Percentiles rank a stretch among this genome's conserved stretches.
Conservation (phyloP, 164 flowering plant species). For the Saururus chinensis region DNA sequence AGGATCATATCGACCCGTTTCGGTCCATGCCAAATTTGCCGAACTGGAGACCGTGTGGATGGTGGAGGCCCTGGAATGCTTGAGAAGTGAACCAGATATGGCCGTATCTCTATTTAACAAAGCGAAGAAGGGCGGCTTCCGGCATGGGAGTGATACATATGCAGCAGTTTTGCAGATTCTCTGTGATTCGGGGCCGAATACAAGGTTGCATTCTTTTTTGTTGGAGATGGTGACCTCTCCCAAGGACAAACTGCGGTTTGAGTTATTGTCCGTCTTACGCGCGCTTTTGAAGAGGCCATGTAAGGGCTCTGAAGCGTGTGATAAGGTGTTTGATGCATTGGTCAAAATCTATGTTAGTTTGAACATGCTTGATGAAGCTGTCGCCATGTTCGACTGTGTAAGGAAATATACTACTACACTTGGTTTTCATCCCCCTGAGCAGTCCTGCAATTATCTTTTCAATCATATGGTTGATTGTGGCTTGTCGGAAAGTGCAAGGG, state of each 20-base stretch:
- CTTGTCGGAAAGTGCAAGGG: conserved; percentile 27
- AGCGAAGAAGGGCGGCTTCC: conserved; percentile 34
- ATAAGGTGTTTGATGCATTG: conserved; percentile 29
- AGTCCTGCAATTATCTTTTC: conserved; percentile 50
- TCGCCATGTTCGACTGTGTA: conserved; percentile 29
- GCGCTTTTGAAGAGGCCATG: conserved; percentile 19
- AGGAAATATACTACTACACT: no score
- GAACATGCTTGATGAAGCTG: conserved; percentile 56
- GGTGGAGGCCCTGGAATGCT: conserved; percentile 20
- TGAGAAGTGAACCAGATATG: conserved; percentile 31
- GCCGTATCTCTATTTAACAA: conserved; percentile 42
- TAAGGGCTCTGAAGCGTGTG: conserved; percentile 10
- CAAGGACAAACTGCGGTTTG: conserved; percentile 19
- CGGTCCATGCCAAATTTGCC: neutral
- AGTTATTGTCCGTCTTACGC: conserved; percentile 31
- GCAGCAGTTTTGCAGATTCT: conserved; percentile 32
- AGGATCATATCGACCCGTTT: conserved; percentile 3
- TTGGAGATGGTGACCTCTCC: conserved; percentile 36
- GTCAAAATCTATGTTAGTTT: conserved; percentile 40
- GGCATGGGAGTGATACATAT: conserved; percentile 33
- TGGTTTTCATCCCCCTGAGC: conserved; percentile 30
- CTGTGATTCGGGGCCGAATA: conserved; percentile 31
- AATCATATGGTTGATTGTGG: conserved; percentile 39
- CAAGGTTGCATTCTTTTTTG: conserved; percentile 39
- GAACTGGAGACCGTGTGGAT: conserved; percentile 24